These are phyloP conservation scores for Fusarium algeriense DNA, from an alignment of 2,329 filamentous ascomycete species.

Conservation along the genomic window DNA sequence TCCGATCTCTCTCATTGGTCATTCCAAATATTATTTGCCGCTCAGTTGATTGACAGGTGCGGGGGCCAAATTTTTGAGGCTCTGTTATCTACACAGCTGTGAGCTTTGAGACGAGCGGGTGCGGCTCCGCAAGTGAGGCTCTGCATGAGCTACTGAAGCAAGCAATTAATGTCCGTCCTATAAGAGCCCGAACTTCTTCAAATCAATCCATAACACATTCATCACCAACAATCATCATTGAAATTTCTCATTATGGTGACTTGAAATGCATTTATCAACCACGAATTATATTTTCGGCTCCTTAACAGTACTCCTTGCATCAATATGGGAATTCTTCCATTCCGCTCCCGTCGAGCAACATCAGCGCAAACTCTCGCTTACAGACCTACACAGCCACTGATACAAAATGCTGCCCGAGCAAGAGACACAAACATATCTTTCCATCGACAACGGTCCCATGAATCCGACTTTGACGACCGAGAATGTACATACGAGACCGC, in stretches of 20 bases:
- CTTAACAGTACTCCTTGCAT: no score
- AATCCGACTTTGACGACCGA: accelerated
- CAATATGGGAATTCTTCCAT: not conserved
- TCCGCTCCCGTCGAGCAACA: not conserved
- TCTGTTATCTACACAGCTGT: not conserved
- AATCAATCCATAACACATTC: no score
- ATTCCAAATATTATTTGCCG: no score
- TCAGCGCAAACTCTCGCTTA: accelerated
- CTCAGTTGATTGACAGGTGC: no score
- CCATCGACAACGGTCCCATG: accelerated
- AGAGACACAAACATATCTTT: accelerated
- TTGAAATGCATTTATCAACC: no score
- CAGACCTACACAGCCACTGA: accelerated
- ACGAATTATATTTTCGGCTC: accelerated
- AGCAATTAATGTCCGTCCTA: no score
- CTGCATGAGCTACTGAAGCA: no score
- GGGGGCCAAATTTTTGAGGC: not conserved
- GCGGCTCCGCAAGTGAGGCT: no score
- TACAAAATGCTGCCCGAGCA: accelerated
- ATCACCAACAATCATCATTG: not conserved
- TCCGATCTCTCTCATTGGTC: no score
- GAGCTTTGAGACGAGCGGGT: not conserved
- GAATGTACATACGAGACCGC: not conserved
- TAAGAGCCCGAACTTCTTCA: no score
- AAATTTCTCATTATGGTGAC: no score